Evolutionary conservation across 75 land plant species (phyloP), one percentile per base, ranked within the genome.

Genomic region (Adiantum capillusveneris): DNA sequence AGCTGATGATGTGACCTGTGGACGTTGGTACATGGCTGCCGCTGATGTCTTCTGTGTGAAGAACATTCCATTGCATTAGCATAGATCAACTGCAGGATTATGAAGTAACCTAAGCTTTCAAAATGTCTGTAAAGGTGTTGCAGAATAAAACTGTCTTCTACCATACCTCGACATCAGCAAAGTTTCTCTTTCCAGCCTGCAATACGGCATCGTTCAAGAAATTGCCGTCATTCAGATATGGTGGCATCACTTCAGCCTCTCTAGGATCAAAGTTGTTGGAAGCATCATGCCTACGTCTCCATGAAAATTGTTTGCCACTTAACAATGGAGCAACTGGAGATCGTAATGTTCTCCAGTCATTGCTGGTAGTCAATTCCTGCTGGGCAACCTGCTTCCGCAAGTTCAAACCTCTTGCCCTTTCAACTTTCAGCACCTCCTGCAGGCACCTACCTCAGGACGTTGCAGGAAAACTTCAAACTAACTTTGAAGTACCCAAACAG

Each of bases 1-100:
- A 20, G 94, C 70, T 11, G 88, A 81, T 6, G 94, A 87, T 29
- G 95, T 80, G 29, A 71, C 60, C 30, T 80, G 77, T 48, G 79
- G 84, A 24, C 82, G 80, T 2, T 76, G 79, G 28, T 46, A 46
- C 3, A 17, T 20, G 5, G 49, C 6, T n/a, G 21, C 14, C 5
- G 14, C 49, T 2, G 37, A 34, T 46, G 49, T 54, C 16, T 26
- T 9, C 9, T 16, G 9, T 9, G 37, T 5, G 37, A 34, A 34
- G 9, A 9, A 54, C 49, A 46, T 46, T 6, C 49, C 49, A 6
- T 14, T 46, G 14, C 49, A 46, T 46, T 14, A n/a, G 49, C 21
- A 46, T 6, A 46, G 14, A n/a, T n/a, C n/a, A n/a, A n/a, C n/a
- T n/a, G n/a, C n/a, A n/a, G n/a, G n/a, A n/a, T n/a, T n/a, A n/a